phyloP scores from a whole-genome alignment of 2,329 filamentous ascomycete species.

The Ophiobolus disseminans region DNA sequence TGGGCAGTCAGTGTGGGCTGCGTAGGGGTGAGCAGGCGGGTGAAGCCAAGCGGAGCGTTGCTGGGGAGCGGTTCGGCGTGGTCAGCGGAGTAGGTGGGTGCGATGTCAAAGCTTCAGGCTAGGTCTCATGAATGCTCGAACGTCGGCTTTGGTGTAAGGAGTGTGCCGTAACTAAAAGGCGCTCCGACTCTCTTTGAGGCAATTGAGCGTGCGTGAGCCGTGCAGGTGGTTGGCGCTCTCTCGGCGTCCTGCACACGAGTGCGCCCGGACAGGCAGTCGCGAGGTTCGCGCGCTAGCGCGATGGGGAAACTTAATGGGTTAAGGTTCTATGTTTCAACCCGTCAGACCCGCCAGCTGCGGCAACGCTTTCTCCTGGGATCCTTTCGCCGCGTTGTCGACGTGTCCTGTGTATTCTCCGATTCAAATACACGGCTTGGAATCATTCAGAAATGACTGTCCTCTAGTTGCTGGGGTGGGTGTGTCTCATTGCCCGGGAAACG shows the following conservation, averaged over 20 bases:
- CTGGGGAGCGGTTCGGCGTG: conserved; percentile 16
- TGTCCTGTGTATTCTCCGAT: conserved; percentile 2
- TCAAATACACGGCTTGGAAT: no score
- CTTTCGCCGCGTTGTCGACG: background rate
- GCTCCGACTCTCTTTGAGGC: conserved; percentile 17
- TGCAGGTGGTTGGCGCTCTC: conserved; percentile 19
- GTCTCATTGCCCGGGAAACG: background rate
- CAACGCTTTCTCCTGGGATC: background rate
- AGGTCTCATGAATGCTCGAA: conserved; percentile 12
- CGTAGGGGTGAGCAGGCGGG: conserved; percentile 11
- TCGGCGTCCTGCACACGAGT: conserved; percentile 20
- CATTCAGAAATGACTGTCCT: no score
- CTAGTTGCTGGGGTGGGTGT: no score
- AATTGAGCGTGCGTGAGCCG: conserved; percentile 24
- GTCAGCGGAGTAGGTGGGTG: conserved; percentile 18
- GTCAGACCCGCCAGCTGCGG: no score
- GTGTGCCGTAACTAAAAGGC: background rate
- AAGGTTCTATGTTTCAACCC: no score
- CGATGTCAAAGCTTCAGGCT: no score
- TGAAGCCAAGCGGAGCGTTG: conserved; percentile 15
- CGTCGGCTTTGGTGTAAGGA: no score
- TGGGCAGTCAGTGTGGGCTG: background rate
- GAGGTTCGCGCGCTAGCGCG: conserved; percentile 28
- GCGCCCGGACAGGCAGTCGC: conserved; percentile 26
- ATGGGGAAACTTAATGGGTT: conserved; percentile 24